Percentiles rank a stretch among this genome's conserved stretches.
Evolutionary conservation across 2,329 filamentous ascomycete genomes (phyloP).

Genomic region (Zasmidium citrigriseum): DNA sequence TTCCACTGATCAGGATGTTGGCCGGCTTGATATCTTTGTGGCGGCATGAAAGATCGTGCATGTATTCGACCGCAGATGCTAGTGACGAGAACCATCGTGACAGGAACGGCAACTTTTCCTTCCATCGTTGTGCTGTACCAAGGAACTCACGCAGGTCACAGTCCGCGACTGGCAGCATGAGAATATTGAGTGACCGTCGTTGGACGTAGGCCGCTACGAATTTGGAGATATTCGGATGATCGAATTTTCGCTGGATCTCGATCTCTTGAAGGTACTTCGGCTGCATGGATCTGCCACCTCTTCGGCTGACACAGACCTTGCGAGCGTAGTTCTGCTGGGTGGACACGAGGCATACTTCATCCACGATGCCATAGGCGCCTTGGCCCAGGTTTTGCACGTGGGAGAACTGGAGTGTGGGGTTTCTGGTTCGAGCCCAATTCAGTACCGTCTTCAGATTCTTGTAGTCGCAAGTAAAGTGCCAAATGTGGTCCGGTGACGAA

Average conservation of each 20-base stretch:
- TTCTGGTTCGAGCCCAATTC: conserved; percentile 1
- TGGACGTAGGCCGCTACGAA: conserved; percentile 79
- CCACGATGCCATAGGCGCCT: conserved; percentile 13
- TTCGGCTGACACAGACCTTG: conserved; percentile 3
- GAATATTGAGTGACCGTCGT: conserved; percentile 9
- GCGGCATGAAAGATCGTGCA: conserved; percentile 6
- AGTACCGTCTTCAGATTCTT: background rate
- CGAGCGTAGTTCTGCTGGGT: conserved; percentile 2
- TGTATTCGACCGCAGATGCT: conserved; percentile 9
- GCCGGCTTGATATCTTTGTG: conserved; percentile 81
- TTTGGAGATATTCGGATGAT: conserved; percentile 56
- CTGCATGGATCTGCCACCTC: background rate
- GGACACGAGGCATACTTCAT: conserved; percentile 8
- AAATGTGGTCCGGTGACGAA: background rate
- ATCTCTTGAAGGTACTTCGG: conserved; percentile 10
- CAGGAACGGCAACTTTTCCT: background rate
- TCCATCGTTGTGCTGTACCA: background rate
- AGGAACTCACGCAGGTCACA: conserved; percentile 13
- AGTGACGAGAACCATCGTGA: conserved; percentile 11
- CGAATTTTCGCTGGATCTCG: conserved; percentile 10
- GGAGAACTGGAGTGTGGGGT: background rate
- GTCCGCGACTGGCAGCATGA: conserved; percentile 14
- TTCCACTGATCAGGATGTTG: conserved; percentile 83
- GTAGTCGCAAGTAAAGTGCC: conserved; percentile 13
- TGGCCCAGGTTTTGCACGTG: conserved; percentile 9